phyloP scores from a whole-genome alignment of 441 rosid species.

The Viola pubescens region DNA sequence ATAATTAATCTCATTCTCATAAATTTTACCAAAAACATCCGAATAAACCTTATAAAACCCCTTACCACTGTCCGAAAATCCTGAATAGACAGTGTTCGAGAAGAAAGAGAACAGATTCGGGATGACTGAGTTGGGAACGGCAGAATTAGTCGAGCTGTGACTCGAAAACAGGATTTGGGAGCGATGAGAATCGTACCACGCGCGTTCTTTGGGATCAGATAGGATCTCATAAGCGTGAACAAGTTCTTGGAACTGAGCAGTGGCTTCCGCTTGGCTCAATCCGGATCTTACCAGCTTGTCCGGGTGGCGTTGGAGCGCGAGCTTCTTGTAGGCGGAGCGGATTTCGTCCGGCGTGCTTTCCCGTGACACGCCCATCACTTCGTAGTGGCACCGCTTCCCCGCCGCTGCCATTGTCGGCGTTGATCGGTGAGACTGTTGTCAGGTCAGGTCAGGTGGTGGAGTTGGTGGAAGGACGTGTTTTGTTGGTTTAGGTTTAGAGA shows the following conservation, averaged over 20 bases:
- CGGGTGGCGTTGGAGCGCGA: conserved; percentile 90
- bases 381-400: conserved; percentile 88
- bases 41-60: conserved; percentile 83
- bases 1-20: conserved; percentile 53
- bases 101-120: conserved; percentile 76
- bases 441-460: no score
- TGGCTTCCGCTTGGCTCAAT: conserved; percentile 66
- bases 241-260: conserved; percentile 94
- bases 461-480: no score
- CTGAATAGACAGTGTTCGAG: conserved; percentile 61
- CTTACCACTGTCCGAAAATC: conserved; percentile 58
- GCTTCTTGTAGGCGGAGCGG: conserved; percentile 64
- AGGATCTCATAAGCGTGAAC: conserved; percentile 78
- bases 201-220: conserved; percentile 84
- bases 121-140: conserved; percentile 34
- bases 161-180: conserved; percentile 90
- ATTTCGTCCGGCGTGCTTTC: conserved; percentile 68
- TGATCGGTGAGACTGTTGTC: no score
- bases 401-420: conserved; percentile 22
- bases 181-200: conserved; percentile 95
- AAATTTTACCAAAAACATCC: conserved; percentile 61
- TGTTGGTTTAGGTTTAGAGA: no score
- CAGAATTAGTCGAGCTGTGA: conserved; percentile 31
- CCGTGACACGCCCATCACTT: conserved; percentile 54
- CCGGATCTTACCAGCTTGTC: conserved; percentile 90